These are phyloP conservation scores for Rhododendron kiyosumense DNA, from an alignment of 148 eudicot genomes.

Conservation along the genomic window DNA sequence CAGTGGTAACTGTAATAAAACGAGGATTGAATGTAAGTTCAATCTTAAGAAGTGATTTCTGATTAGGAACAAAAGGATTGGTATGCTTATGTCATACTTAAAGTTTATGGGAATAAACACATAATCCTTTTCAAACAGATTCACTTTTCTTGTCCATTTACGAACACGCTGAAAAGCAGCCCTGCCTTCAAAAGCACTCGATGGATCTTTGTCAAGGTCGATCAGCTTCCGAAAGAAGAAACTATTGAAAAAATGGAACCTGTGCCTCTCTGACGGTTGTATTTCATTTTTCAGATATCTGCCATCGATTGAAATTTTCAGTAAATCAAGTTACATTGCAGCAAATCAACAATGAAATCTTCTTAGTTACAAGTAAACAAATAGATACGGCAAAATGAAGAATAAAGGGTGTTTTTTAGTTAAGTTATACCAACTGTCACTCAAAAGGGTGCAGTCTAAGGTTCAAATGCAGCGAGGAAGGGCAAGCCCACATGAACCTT, in stretches of 20 bases:
- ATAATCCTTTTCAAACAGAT: constrained; percentile 85
- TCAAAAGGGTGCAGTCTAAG: not conserved
- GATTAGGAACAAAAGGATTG: not conserved
- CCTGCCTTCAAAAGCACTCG: constrained; percentile 66
- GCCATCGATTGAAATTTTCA: constrained; percentile 14
- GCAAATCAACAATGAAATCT: not conserved
- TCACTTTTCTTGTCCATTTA: constrained; percentile 94
- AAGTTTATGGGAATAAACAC: constrained; percentile 90
- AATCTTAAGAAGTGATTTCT: constrained; percentile 1
- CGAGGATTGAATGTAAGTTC: constrained; percentile 5
- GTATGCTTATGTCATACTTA: constrained; percentile 39
- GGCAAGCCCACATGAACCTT: not conserved
- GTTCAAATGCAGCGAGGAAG: not conserved
- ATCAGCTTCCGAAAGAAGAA: constrained; percentile 92
- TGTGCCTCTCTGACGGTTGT: constrained; percentile 41
- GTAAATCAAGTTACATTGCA: not conserved
- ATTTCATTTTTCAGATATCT: constrained; percentile 73
- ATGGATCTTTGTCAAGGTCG: constrained; percentile 81
- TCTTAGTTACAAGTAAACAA: not conserved
- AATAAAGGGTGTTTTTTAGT: not conserved
- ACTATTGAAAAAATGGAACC: constrained; percentile 82
- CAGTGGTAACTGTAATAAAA: constrained; percentile 75
- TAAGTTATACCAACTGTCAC: not conserved
- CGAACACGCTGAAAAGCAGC: constrained; percentile 97
- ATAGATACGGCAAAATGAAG: not conserved